These are phyloP conservation scores for Colletotrichum endophyticum DNA, from an alignment of 2,329 filamentous ascomycete species.

Conservation along the genomic window DNA sequence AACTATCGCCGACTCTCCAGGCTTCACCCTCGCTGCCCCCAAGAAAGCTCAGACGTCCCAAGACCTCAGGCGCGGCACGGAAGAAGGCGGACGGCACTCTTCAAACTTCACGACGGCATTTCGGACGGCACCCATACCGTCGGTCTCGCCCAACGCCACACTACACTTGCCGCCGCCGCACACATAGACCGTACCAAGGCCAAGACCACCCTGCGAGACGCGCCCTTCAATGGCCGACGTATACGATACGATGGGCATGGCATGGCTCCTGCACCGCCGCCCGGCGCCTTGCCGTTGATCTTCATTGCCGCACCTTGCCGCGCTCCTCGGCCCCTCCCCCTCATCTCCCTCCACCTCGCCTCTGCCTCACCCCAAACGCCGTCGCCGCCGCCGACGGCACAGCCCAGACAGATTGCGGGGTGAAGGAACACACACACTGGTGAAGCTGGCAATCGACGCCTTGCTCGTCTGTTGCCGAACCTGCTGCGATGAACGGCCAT, in stretches of 20 bases:
- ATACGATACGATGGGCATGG: neutral
- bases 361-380: neutral
- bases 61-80: neutral
- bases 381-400: neutral
- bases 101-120: neutral
- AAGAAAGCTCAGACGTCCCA: neutral
- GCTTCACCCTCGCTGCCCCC: neutral
- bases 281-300: constrained; percentile 1
- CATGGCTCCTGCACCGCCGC: neutral
- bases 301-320: neutral
- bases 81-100: neutral
- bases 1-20: neutral
- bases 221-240: neutral
- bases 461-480: neutral
- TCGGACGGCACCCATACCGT: neutral
- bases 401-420: neutral
- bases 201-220: neutral
- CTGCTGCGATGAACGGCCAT: neutral
- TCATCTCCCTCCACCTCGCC: neutral
- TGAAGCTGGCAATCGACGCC: neutral
- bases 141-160: neutral
- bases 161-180: neutral
- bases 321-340: neutral
- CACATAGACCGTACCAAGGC: too few species aligned
- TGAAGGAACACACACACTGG: neutral